Percentiles rank a stretch among this genome's conserved stretches.
These are phyloP conservation scores for Ambrosia artemisiifolia DNA, from an alignment of 129 eudicot genomes.

Conservation along the genomic window DNA sequence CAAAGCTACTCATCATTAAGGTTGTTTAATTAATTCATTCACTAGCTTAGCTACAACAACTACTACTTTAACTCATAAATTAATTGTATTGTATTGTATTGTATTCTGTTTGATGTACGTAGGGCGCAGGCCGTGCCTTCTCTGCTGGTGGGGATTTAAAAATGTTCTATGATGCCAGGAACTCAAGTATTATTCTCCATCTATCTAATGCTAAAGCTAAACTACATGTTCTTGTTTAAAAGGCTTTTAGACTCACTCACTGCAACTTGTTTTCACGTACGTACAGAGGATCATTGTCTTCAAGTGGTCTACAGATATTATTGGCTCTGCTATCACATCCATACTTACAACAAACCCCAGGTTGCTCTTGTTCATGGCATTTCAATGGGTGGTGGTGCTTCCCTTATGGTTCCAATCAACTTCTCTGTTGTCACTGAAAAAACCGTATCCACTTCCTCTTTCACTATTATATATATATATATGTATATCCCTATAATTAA, in stretches of 20 bases:
- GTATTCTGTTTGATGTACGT: no score
- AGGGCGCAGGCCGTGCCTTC: conserved; percentile 98
- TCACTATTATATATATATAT: no score
- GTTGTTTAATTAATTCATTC: no score
- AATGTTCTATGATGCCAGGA: conserved; percentile 80
- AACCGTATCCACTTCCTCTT: conserved; percentile 33
- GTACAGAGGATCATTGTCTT: conserved; percentile 89
- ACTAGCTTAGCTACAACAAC: no score
- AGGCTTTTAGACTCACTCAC: no score
- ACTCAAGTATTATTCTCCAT: conserved; percentile 55
- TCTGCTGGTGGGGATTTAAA: conserved; percentile 97
- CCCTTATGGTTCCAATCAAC: conserved; percentile 92
- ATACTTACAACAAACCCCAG: conserved; percentile 83
- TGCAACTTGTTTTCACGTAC: no score
- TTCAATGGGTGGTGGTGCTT: conserved; percentile 99
- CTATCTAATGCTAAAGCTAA: no score
- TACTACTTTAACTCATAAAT: no score
- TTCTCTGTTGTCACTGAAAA: conserved; percentile 96
- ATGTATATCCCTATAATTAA: no score
- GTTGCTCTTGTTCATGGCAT: conserved; percentile 96
- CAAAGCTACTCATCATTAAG: conserved; percentile 78
- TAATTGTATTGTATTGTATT: no score
- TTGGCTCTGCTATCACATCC: conserved; percentile 95
- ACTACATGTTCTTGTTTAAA: no score
- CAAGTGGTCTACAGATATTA: conserved; percentile 95